Evolutionary conservation across 139 green algal genomes (phyloP), one percentile per base, ranked within the genome.

Genomic region (Astrephomene gubernaculifera): DNA sequence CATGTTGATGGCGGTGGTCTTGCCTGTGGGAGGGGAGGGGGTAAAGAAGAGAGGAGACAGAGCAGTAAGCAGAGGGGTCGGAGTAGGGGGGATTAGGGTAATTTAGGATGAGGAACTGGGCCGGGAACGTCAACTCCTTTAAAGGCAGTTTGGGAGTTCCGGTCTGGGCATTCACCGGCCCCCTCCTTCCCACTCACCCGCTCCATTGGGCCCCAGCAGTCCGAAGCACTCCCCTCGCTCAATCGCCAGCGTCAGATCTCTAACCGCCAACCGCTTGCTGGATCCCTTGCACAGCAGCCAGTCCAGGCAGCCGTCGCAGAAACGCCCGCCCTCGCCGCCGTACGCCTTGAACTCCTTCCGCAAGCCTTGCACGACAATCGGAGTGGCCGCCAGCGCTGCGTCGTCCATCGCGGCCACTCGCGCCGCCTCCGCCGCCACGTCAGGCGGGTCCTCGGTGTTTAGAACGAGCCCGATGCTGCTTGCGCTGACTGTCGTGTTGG

Each of bases 161-260:
- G n/a, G n/a, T n/a, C n/a, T n/a, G n/a, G n/a, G n/a, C n/a, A n/a
- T n/a, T n/a, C n/a, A n/a, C n/a, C 87, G 99, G 97, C 92, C 99
- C 97, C 65, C 12, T 4, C 65, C 14, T 14, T 36, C 4, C 35
- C 22, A 22, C 70, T 39, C 63, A 65, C 96, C 96, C 12, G 95
- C 95, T 64, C 96, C 96, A 78, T 98, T 98, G 43, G 96, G 96
- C 9, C 96, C 96, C 63, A 98, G 90, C 85, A 98, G 93, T 4
- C 89, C 90, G 65, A 93, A 94, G 78, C 90, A 91, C 68, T 93
- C 89, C 27, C 91, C 90, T 1, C 71, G 81, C 67, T 86, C 79
- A 36, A 92, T 86, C 54, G 61, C 87, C 61, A 91, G 83, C 10
- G 82, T 89, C 31, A 96, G 72, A 27, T 64, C 81, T 25, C 85